Percentiles rank a stretch among this genome's conserved stretches.
These are phyloP conservation scores for Fraxinus greggii DNA, from an alignment of 305 asterid genomes.

Conservation along the genomic window DNA sequence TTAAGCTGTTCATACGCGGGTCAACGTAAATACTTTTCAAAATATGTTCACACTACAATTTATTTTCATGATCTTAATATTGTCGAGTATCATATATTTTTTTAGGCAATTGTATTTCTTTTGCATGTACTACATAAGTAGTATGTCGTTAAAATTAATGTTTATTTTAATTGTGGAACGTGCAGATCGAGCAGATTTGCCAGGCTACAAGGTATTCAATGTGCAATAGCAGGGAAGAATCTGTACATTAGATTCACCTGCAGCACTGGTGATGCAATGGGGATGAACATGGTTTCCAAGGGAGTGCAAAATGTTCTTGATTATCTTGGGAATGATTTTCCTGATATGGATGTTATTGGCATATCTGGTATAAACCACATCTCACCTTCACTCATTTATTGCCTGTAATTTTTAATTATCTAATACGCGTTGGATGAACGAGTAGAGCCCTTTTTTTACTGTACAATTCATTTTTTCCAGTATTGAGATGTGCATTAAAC, in stretches of 20 bases:
- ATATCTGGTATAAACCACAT: conserved; percentile 39
- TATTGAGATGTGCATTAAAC: not conserved
- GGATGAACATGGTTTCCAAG: conserved; percentile 58
- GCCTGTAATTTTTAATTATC: not conserved
- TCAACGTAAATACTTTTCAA: not conserved
- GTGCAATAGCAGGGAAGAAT: conserved; percentile 55
- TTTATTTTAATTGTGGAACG: not conserved
- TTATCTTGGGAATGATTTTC: conserved; percentile 39
- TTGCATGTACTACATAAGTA: not conserved
- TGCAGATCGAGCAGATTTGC: conserved; percentile 55
- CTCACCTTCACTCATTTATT: not conserved
- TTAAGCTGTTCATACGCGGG: not conserved
- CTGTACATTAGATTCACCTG: conserved; percentile 45
- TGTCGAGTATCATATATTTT: not conserved
- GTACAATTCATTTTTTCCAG: not conserved
- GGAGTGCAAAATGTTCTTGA: conserved; percentile 54
- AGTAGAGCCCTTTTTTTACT: not conserved
- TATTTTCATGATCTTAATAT: not conserved
- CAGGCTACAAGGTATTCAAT: conserved; percentile 39
- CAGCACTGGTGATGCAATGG: conserved; percentile 61
- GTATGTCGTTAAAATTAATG: not conserved
- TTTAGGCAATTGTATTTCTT: not conserved
- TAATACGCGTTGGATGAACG: not conserved
- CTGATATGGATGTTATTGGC: conserved; percentile 55
- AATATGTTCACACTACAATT: not conserved